Base-by-base conservation (phyloP, 331 rosid genomes). In the Ulmus americana region DNA sequence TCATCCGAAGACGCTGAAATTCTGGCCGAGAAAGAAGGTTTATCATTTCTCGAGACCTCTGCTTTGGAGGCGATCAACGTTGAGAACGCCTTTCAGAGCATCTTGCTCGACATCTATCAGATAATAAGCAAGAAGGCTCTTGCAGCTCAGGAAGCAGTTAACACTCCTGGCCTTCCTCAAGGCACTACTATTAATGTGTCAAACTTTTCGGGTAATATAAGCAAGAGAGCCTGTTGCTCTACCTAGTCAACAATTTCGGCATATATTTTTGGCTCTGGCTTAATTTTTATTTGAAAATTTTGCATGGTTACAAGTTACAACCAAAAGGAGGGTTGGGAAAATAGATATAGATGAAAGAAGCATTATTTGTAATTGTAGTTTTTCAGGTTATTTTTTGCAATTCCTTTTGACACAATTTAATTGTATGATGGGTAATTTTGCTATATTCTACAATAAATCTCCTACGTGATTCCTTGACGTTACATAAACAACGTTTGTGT, bases 71-170 rank as follows among this genome's bases (percentile, higher is more conserved):
- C 97, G 7, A 13, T 67, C 38, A 85, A 91, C 66, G 91, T 91
- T 11, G 97, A 91, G 75, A 88, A 88, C 69, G 97, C 97, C 40
- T 91, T 91, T 59, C 97, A 88, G 68, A 85, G 86, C 70, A 82
- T 91, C 56, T 77, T 91, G 85, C 75, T 85, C 54, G 96, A 91
- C 68, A 91, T 91, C 50, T 85, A 85, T 68, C 91, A 91, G 45
- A 77, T 85, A 52, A 74, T 88, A 53, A 91, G 96, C 76, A 91
- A 84, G 82, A 88, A 88, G 74, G 97, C 97, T 8, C 67, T 91
- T 47, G 97, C 97, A 10, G 91, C 97, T 45, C 91, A 82, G 55
- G 96, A 88, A 58, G 90, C 91, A 18, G 61, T 82, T 70, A 74
- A 85, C 58, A 10, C 83, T 39, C 43, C 89, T 35, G 83, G 84